Conservation (phyloP, 495 filamentous ascomycete species). For the Penicillium subrubescens region DNA sequence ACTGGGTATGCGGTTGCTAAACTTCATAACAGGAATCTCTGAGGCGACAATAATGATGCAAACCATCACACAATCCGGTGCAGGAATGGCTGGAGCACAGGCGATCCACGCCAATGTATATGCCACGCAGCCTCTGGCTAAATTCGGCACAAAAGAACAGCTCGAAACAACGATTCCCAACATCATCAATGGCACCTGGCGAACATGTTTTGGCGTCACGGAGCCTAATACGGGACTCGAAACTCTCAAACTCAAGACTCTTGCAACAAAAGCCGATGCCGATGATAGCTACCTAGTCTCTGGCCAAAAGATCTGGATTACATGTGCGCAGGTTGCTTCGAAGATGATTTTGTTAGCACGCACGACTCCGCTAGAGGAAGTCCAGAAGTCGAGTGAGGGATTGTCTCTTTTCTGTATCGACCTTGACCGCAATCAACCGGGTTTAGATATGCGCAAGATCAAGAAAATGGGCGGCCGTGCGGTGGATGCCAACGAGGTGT, state of each 20-base stretch:
- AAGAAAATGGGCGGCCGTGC: constrained; percentile 81
- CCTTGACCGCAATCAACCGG: constrained; percentile 57
- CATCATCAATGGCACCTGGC: constrained; percentile 67
- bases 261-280: constrained; percentile 49
- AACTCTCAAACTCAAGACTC: constrained; percentile 67
- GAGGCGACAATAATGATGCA: constrained; percentile 88
- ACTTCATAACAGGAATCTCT: constrained; percentile 52
- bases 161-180: constrained; percentile 62
- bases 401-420: constrained; percentile 78
- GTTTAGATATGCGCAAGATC: constrained; percentile 67
- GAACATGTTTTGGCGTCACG: constrained; percentile 72
- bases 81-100: constrained; percentile 77
- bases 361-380: constrained; percentile 67
- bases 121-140: constrained; percentile 74
- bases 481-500: constrained; percentile 82
- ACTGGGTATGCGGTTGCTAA: neutral
- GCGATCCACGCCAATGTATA: constrained; percentile 78
- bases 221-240: constrained; percentile 72
- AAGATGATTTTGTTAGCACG: constrained; percentile 80
- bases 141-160: constrained; percentile 66
- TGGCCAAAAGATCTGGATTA: constrained; percentile 85
- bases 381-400: constrained; percentile 66
- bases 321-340: constrained; percentile 72
- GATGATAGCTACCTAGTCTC: constrained; percentile 59
- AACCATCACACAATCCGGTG: constrained; percentile 75